These are phyloP conservation scores for Monosporascus ibericus DNA, from an alignment of 2,329 filamentous ascomycete genomes.

Conservation along the genomic window DNA sequence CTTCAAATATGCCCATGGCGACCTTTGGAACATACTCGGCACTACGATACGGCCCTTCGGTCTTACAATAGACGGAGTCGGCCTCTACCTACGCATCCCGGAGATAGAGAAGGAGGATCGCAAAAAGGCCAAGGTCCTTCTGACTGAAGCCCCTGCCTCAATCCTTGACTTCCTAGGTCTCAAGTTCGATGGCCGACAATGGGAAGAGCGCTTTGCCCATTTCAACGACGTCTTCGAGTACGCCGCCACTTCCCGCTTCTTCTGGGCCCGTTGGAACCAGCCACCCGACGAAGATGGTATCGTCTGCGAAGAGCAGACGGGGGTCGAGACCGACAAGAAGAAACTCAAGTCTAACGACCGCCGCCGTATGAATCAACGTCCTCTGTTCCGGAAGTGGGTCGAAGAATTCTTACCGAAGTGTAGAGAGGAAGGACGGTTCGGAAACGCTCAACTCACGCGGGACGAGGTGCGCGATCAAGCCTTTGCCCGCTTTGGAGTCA, in stretches of 20 bases:
- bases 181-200: conserved; percentile 34
- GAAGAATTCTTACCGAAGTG: conserved; percentile 56
- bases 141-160: conserved; percentile 50
- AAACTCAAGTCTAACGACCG: conserved; percentile 50
- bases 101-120: conserved; percentile 58
- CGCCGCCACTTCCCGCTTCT: conserved; percentile 50
- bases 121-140: conserved; percentile 50
- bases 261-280: conserved; percentile 36
- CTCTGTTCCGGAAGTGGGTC: conserved; percentile 54
- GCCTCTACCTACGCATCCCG: conserved; percentile 58
- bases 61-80: conserved; percentile 58
- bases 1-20: conserved; percentile 68
- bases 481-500: conserved; percentile 43
- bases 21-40: conserved; percentile 61
- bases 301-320: conserved; percentile 8
- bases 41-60: conserved; percentile 58
- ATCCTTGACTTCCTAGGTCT: conserved; percentile 61
- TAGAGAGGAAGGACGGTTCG: conserved; percentile 32
- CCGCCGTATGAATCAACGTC: conserved; percentile 46
- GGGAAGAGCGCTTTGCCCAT: conserved; percentile 48
- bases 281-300: conserved; percentile 19
- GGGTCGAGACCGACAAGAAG: conserved; percentile 26
- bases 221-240: conserved; percentile 57
- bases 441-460: conserved; percentile 25
- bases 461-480: conserved; percentile 46